These are phyloP conservation scores for Phytopythium vexans DNA, from an alignment of 352 stramenopile species.

Conservation along the genomic window DNA sequence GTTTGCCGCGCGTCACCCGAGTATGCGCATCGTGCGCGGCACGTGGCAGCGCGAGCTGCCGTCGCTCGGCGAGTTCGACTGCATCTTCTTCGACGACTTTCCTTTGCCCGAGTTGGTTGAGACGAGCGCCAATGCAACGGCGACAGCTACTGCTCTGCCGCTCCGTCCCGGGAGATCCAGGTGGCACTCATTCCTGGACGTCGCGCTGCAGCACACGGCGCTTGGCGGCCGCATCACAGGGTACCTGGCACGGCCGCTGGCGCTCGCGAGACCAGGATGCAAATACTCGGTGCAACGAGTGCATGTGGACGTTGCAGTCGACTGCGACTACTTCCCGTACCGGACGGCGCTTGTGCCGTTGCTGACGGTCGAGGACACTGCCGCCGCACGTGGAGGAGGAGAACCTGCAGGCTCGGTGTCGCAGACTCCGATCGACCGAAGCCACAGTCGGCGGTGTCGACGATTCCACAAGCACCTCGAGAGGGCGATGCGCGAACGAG, in stretches of 20 bases:
- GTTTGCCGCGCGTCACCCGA: constrained; percentile 35
- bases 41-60: constrained; percentile 69
- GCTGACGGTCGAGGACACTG: constrained; percentile 48
- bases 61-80: constrained; percentile 60
- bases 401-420: too few relatives aligned
- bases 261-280: constrained; percentile 46
- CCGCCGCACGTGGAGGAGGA: constrained; percentile 1
- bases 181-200: constrained; percentile 74
- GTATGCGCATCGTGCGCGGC: constrained; percentile 51
- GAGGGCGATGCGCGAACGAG: too few relatives aligned
- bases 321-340: constrained; percentile 72
- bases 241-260: constrained; percentile 55
- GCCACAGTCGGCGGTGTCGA: too few relatives aligned
- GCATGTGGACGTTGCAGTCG: constrained; percentile 28
- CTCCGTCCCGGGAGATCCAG: constrained; percentile 28
- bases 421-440: too few relatives aligned
- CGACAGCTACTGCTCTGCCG: not conserved
- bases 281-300: constrained; percentile 22
- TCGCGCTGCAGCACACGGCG: constrained; percentile 37
- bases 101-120: constrained; percentile 53
- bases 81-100: constrained; percentile 84
- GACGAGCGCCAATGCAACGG: not conserved
- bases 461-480: too few relatives aligned
- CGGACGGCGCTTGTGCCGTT: constrained; percentile 54
- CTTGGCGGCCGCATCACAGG: constrained; percentile 55